A percentile compares a stretch with the other conserved stretches of the same genome.
These are phyloP conservation scores for Geotrichum fermentans DNA, from an alignment of 1,139 yeast genomes.

Conservation along the genomic window DNA sequence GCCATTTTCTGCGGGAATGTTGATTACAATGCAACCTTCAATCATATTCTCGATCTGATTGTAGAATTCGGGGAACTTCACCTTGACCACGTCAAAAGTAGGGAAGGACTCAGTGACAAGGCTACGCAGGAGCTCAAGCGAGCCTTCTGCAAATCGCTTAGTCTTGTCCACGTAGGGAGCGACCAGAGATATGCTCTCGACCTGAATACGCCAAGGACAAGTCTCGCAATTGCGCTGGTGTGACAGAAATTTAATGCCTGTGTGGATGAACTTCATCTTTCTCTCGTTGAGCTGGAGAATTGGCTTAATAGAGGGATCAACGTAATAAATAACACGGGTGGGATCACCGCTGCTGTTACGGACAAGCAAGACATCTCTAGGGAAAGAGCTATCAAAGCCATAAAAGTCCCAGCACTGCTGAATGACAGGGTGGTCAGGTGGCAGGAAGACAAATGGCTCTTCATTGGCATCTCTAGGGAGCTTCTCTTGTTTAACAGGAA, in stretches of 20 bases:
- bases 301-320: slow-evolving; percentile 66
- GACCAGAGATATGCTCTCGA: slow-evolving; percentile 54
- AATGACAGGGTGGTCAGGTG: slow-evolving; percentile 61
- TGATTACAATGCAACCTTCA: slow-evolving; percentile 86
- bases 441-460: slow-evolving; percentile 83
- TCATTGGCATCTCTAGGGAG: slow-evolving; percentile 87
- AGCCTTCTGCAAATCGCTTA: slow-evolving; percentile 7
- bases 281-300: slow-evolving; percentile 65
- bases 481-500: slow-evolving; percentile 55
- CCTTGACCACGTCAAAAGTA: slow-evolving; percentile 52
- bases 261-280: slow-evolving; percentile 80
- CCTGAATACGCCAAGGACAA: slow-evolving; percentile 87
- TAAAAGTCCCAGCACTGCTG: slow-evolving; percentile 81
- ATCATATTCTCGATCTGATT: slow-evolving; percentile 48
- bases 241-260: slow-evolving; percentile 87
- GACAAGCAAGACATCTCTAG: slow-evolving; percentile 60
- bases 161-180: slow-evolving; percentile 54
- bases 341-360: slow-evolving; percentile 97
- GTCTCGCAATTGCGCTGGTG: slow-evolving; percentile 71
- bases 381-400: slow-evolving; percentile 64
- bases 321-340: slow-evolving; percentile 82
- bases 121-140: slow-evolving; percentile 38
- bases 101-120: slow-evolving; percentile 54
- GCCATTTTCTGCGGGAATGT: slow-evolving; percentile 43
- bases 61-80: slow-evolving; percentile 56